These are phyloP conservation scores for Fusarium albosuccineum DNA, from an alignment of 2,329 filamentous ascomycete genomes.

Conservation along the genomic window DNA sequence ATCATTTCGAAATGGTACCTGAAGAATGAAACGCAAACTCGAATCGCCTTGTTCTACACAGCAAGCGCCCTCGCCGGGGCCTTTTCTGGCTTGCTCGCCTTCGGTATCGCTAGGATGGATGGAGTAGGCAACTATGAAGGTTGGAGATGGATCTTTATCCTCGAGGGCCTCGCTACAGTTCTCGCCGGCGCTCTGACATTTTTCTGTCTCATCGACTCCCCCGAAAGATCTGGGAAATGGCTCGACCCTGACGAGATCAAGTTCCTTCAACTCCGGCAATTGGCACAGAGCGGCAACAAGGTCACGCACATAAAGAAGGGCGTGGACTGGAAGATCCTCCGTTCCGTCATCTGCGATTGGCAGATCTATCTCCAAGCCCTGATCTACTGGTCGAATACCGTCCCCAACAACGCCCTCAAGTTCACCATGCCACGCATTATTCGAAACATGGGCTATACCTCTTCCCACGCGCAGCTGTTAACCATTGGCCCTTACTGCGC, in stretches of 20 bases:
- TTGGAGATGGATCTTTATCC: not conserved
- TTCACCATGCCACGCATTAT: not conserved
- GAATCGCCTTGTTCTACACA: not conserved
- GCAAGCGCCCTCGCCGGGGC: not conserved
- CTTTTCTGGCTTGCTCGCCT: not conserved
- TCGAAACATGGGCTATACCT: not conserved
- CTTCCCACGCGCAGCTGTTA: not conserved
- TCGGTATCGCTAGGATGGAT: not conserved
- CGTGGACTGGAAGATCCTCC: not conserved
- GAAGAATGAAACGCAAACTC: not conserved
- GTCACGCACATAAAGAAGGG: not conserved
- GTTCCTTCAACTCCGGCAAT: not conserved
- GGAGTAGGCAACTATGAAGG: not conserved
- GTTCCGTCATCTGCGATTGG: not conserved
- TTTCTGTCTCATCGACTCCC: not conserved
- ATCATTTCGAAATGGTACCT: not conserved
- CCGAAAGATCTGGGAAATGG: not conserved
- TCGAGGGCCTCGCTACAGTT: not conserved
- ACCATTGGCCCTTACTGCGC: not conserved
- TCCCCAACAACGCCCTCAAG: not conserved
- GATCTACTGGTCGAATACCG: not conserved
- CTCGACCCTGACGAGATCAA: not conserved
- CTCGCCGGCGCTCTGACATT: not conserved
- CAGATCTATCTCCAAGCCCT: not conserved
- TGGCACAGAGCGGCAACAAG: not conserved